Percentiles rank a stretch among this genome's conserved stretches.
Evolutionary conservation across 352 stramenopile species (phyloP).

Genomic region (Albugo candida): DNA sequence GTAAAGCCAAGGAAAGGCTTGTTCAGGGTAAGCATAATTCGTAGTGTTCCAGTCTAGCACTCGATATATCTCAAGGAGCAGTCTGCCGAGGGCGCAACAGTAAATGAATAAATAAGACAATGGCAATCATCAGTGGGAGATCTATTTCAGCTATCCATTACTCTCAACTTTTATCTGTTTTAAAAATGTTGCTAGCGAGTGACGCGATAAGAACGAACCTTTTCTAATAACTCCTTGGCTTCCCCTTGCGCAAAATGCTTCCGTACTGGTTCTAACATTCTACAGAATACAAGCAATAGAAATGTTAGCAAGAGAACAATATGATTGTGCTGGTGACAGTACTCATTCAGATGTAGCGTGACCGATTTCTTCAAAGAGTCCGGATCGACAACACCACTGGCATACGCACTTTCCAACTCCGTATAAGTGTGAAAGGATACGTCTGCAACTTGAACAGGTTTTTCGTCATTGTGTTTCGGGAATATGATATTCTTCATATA

Average conservation of each 20-base stretch:
- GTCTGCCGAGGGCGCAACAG: too few relatives aligned
- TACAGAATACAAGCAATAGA: conserved; percentile 7
- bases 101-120: too few relatives aligned
- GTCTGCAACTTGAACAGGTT: conserved; percentile 26
- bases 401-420: conserved; percentile 83
- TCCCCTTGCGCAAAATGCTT: conserved; percentile 92
- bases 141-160: too few relatives aligned
- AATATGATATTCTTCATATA: conserved; percentile 98
- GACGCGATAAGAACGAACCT: conserved; percentile 94
- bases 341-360: conserved; percentile 83
- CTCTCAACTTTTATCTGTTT: too few relatives aligned
- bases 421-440: conserved; percentile 75
- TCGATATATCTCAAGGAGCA: too few relatives aligned
- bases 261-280: conserved; percentile 91
- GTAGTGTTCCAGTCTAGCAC: too few relatives aligned
- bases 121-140: too few relatives aligned
- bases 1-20: too few relatives aligned
- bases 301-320: conserved; percentile 1
- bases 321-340: conserved; percentile 3
- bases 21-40: too few relatives aligned
- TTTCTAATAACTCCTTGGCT: conserved; percentile 87
- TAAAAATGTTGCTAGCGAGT: too few relatives aligned
- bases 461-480: conserved; percentile 34
- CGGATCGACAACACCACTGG: conserved; percentile 77
- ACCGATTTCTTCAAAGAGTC: conserved; percentile 88